Percentiles rank a stretch among this genome's conserved stretches.
Conservation (phyloP, 2,329 filamentous ascomycete genomes). For the Alternaria solani region DNA sequence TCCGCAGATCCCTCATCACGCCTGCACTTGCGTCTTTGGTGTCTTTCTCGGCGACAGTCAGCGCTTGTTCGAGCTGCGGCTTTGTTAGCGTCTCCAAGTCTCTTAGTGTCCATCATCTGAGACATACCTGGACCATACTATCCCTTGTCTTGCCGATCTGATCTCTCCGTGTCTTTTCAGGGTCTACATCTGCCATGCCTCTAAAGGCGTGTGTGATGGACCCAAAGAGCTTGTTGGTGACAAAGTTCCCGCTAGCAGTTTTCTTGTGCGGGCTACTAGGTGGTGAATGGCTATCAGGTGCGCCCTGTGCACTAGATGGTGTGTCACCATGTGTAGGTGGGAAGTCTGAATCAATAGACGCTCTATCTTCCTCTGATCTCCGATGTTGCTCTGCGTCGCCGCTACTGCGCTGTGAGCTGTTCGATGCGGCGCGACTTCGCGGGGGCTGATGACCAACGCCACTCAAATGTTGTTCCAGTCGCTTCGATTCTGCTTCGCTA, state of each 20-base stretch:
- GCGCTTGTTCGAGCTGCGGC: constrained; percentile 80
- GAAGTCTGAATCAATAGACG: constrained; percentile 95
- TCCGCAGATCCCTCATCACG: constrained; percentile 85
- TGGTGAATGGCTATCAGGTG: constrained; percentile 55
- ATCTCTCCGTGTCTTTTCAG: constrained; percentile 89
- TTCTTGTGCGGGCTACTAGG: constrained; percentile 70
- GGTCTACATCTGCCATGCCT: constrained; percentile 94
- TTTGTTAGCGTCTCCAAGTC: not conserved
- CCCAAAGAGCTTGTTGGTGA: constrained; percentile 92
- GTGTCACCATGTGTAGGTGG: constrained; percentile 84
- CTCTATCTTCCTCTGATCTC: constrained; percentile 75
- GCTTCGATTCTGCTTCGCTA: constrained; percentile 89
- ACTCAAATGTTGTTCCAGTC: constrained; percentile 91
- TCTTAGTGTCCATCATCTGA: not conserved
- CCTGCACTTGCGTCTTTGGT: constrained; percentile 91
- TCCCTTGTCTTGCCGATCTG: constrained; percentile 96
- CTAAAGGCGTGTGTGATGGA: constrained; percentile 95
- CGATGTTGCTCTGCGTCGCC: constrained; percentile 44
- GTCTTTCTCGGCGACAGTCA: constrained; percentile 86
- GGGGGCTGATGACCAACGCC: constrained; percentile 70
- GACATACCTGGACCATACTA: constrained; percentile 65
- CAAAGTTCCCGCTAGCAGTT: constrained; percentile 80
- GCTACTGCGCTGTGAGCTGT: constrained; percentile 57
- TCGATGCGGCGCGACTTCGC: constrained; percentile 73
- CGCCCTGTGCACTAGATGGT: constrained; percentile 73